Evolutionary conservation across 495 filamentous ascomycete genomes (phyloP).

Genomic region (Hypoxylon cercidicola): DNA sequence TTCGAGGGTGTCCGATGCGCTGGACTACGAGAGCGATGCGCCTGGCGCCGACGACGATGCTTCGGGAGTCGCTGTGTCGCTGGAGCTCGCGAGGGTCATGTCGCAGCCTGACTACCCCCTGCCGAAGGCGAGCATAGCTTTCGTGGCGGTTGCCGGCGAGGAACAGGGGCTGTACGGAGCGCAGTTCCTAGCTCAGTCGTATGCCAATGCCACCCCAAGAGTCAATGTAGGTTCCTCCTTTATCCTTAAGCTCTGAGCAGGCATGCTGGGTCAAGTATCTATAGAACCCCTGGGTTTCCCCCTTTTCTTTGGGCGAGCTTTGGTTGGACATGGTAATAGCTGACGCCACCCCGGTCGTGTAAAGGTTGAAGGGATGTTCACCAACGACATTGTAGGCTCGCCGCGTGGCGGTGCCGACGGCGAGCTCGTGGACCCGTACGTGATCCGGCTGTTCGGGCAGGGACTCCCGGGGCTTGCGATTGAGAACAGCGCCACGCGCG

Average conservation of each 20-base stretch:
- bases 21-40: slow-evolving; percentile 60
- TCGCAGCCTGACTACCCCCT: slow-evolving; percentile 45
- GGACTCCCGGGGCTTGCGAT: slow-evolving; percentile 52
- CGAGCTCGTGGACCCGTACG: slow-evolving; percentile 53
- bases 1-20: slow-evolving; percentile 56
- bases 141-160: slow-evolving; percentile 64
- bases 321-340: not conserved
- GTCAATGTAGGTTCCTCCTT: slow-evolving; percentile 38
- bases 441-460: slow-evolving; percentile 62
- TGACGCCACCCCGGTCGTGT: slow-evolving; percentile 2
- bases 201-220: slow-evolving; percentile 52
- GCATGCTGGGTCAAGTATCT: not conserved
- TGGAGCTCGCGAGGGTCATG: slow-evolving; percentile 62
- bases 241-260: not conserved
- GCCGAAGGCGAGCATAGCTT: slow-evolving; percentile 61
- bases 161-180: slow-evolving; percentile 64
- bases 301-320: not conserved
- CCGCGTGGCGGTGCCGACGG: slow-evolving; percentile 51
- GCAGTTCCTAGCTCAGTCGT: slow-evolving; percentile 57
- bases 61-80: slow-evolving; percentile 49
- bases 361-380: slow-evolving; percentile 64
- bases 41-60: slow-evolving; percentile 67
- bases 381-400: slow-evolving; percentile 63
- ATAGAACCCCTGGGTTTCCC: not conserved
- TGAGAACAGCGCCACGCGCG: slow-evolving; percentile 46